phyloP scores from a whole-genome alignment of 2,329 filamentous ascomycete species.

The Byssothecium circinans region DNA sequence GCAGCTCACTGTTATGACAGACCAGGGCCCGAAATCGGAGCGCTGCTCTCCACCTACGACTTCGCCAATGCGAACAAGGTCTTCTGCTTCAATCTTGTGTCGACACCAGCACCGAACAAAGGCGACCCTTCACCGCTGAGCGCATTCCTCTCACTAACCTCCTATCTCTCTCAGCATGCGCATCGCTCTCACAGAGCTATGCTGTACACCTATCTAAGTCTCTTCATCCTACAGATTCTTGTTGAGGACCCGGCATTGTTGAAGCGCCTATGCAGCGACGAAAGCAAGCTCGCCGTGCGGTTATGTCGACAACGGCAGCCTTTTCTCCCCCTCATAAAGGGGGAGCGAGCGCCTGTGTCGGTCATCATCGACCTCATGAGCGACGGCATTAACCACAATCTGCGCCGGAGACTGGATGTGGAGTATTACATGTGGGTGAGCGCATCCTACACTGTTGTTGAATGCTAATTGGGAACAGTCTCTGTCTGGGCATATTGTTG shows the following conservation, averaged over 20 bases:
- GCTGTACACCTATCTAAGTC: conserved; percentile 80
- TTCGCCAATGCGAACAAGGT: conserved; percentile 94
- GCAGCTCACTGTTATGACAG: conserved; percentile 50
- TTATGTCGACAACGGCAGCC: conserved; percentile 89
- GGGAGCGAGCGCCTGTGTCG: conserved; percentile 72
- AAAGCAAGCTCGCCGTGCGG: conserved; percentile 72
- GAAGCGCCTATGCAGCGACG: conserved; percentile 81
- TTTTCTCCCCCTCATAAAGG: conserved; percentile 73
- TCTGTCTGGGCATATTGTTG: conserved; percentile 79
- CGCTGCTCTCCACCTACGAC: conserved; percentile 86
- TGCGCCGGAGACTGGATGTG: conserved; percentile 81
- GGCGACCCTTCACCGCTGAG: conserved; percentile 73
- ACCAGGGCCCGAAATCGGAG: conserved; percentile 75
- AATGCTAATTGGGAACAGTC: conserved; percentile 56
- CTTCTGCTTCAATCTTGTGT: conserved; percentile 84
- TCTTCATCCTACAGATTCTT: conserved; percentile 82
- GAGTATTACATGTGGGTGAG: conserved; percentile 69
- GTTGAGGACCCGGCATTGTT: conserved; percentile 82
- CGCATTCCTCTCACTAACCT: conserved; percentile 82
- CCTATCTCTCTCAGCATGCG: conserved; percentile 91
- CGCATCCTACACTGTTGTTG: conserved; percentile 2
- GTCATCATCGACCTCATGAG: conserved; percentile 83
- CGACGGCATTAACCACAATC: conserved; percentile 91
- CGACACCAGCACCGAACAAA: conserved; percentile 61
- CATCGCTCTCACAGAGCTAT: conserved; percentile 78